Base-by-base conservation (phyloP, 441 rosid species). In the Gossypium davidsonii region DNA sequence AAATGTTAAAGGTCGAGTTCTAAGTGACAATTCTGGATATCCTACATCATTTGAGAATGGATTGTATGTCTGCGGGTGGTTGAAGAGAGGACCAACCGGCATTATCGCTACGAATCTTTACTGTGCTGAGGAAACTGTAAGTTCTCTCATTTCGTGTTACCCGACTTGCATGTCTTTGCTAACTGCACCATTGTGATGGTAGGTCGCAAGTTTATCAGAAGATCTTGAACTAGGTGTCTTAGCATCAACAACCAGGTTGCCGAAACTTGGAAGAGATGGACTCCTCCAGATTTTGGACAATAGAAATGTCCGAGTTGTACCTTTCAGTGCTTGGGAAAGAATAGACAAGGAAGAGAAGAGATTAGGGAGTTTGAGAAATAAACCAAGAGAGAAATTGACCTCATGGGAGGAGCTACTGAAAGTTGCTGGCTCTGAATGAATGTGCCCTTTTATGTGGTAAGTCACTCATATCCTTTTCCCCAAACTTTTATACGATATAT, bases 71-170 rank as follows among this genome's bases (percentile, higher is more conserved):
- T 87, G 97, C 58, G 99, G 96, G 65, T 95, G 99, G 97, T 83
- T 95, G 72, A 95, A 91, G 85, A 86, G 98, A 81, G 98, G 97
- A 78, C 95, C 98, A 56, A 90, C 89, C 1, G 97, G 98, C 74
- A 93, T 95, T 61, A 87, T 93, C 59, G 97, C 83, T 59, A 93
- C 96, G 70, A 91, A 93, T 84, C 98, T 86, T 20, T 85, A 87
- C 73, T 93, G 99, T 74, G 91, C 98, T 0, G 95, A 92, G 76
- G 93, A 91, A 90, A 91, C 93, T 18, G 97, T 90, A 81, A 85
- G 91, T 75, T 20, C 46, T 23, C 73, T 42, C 28, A 37, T 7
- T 7, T 10, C 48, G 0, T 57, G 44, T 9, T 73, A 48, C 25
- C 17, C 46, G 18, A 4, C 15, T 18, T 34, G 18, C 25, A 25